Base-by-base conservation (phyloP, 2,329 filamentous ascomycete species). In the Exophiala aquamarina region DNA sequence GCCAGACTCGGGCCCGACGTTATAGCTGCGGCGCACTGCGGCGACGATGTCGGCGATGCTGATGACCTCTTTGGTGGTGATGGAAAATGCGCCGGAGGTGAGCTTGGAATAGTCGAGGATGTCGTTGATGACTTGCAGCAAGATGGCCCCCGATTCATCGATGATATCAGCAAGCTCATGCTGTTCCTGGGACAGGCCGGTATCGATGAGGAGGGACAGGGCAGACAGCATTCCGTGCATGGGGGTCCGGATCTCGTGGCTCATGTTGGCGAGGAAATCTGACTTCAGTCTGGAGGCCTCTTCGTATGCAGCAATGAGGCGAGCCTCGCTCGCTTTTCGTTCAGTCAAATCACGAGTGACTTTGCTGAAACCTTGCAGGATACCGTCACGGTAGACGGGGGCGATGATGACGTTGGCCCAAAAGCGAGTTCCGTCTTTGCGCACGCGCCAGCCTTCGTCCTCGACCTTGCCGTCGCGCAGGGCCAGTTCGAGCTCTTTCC, bases 81-180 rank as follows among this genome's bases (percentile, higher is more conserved):
- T 65, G 53, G 72, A 69, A 47, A 83, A 65, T 23, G 76, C 65
- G 55, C 80, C 77, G 11, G 76, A 63, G 38, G 70, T 76, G 43
- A 84, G 70, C 55, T 83, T 84, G 8, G 81, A 83, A 58, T 82
- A 84, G 63, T 85, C 81, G n/a, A 84, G 70, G 36, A 85, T 81
- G 50, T 83, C 79, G 57, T 84, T 83, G 61, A 84, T 83, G 39
- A 84, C 74, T 52, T 79, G 76, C 14, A 84, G 64, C 17, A 84
- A 67, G 2, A 82, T 69, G 15, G 76, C 72, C 2, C 77, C 79
- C 0, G 80, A 83, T 47, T 82, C 78, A 54, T 80, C 72, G 44
- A 84, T 78, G 36, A 83, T 78, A 32, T 70, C 68, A 1, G 77
- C 72, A 33, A 76, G 76, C 47, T 84, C 79, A 17, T 71, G 70